Conservation (phyloP, 805 yeast genomes). For the Scheffersomyces ergatensis region DNA sequence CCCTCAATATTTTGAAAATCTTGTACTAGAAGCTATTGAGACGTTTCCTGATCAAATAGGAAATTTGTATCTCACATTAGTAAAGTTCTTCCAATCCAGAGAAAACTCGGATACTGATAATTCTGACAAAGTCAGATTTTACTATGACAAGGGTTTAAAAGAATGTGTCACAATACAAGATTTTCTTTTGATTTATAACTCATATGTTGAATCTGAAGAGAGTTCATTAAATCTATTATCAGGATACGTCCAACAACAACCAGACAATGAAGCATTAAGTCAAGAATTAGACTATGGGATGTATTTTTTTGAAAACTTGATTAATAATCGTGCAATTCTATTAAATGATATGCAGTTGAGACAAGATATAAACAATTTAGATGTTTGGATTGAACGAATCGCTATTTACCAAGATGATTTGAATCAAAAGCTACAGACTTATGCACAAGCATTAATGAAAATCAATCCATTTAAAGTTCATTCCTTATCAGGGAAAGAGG, state of each 20-base stretch:
- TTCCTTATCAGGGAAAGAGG: conserved; percentile 13
- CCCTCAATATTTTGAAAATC: conserved; percentile 22
- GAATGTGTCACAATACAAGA: conserved; percentile 53
- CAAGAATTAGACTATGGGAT: conserved; percentile 41
- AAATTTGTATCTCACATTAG: conserved; percentile 44
- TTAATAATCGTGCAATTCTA: conserved; percentile 55
- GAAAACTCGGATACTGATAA: neutral
- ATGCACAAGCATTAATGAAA: conserved; percentile 60
- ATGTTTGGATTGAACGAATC: conserved; percentile 68
- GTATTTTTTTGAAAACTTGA: conserved; percentile 49
- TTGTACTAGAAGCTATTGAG: conserved; percentile 10
- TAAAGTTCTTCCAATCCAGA: conserved; percentile 45
- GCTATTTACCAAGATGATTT: conserved; percentile 42
- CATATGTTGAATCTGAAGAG: conserved; percentile 61
- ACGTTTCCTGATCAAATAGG: conserved; percentile 62
- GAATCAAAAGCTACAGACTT: conserved; percentile 47
- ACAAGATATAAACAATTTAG: conserved; percentile 59
- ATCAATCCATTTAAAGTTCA: conserved; percentile 57
- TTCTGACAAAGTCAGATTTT: conserved; percentile 17
- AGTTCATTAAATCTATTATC: conserved; percentile 16
- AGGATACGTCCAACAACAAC: conserved; percentile 7
- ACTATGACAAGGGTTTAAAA: conserved; percentile 48
- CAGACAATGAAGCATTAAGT: conserved; percentile 12
- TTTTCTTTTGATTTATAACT: conserved; percentile 63
- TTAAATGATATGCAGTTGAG: conserved; percentile 67